Evolutionary conservation across 441 rosid species (phyloP).

Genomic region (Breynia disticha): DNA sequence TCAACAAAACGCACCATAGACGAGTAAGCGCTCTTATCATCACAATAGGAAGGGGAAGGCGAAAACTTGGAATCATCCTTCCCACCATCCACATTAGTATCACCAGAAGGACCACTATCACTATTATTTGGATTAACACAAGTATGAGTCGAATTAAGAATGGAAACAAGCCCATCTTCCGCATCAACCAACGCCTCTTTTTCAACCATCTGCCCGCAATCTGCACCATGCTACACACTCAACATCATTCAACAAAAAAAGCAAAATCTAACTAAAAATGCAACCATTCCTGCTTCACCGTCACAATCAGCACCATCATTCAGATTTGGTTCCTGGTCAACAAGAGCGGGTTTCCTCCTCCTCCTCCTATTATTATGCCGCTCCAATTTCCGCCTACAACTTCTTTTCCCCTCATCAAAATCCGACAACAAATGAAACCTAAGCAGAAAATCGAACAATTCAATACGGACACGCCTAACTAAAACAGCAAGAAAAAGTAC

Average conservation of each 20-base stretch:
- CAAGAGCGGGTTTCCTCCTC: conserved; percentile 50
- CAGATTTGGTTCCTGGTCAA: conserved; percentile 30
- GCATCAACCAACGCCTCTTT: conserved; percentile 48
- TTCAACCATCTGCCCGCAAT: conserved; percentile 35
- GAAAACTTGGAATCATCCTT: conserved; percentile 48
- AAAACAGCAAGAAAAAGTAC: not conserved
- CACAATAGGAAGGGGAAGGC: conserved; percentile 49
- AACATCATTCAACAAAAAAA: not conserved
- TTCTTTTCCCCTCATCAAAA: conserved; percentile 88
- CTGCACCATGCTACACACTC: conserved; percentile 15
- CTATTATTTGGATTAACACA: conserved; percentile 40
- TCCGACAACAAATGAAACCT: conserved; percentile 81
- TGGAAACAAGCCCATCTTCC: conserved; percentile 47
- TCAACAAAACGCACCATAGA: conserved; percentile 47
- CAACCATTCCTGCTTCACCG: conserved; percentile 63
- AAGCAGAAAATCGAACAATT: conserved; percentile 7
- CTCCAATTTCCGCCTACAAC: conserved; percentile 88
- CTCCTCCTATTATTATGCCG: conserved; percentile 73
- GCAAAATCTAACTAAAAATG: conserved; percentile 3
- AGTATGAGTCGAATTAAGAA: conserved; percentile 34
- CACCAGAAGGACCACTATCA: conserved; percentile 58
- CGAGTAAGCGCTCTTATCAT: conserved; percentile 61
- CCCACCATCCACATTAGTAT: conserved; percentile 36
- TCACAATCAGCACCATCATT: conserved; percentile 35
- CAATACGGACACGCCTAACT: not conserved